phyloP scores from a whole-genome alignment of 805 yeast genomes.

The Saccharomyces kudriavzevii region DNA sequence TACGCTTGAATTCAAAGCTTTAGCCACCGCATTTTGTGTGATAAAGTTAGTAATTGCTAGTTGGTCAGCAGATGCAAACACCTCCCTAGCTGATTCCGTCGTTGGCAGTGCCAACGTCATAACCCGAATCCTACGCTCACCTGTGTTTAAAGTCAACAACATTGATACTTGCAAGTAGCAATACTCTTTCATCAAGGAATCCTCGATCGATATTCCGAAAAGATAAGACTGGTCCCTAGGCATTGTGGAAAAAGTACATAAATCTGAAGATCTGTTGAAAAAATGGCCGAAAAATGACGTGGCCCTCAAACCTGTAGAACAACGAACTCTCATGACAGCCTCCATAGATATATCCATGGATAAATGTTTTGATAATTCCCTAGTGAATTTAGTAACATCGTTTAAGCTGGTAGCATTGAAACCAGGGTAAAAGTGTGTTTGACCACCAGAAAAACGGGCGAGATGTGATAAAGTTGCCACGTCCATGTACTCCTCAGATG shows the following conservation, averaged over 20 bases:
- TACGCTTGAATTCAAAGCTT: slow-evolving; percentile 50
- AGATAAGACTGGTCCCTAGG: slow-evolving; percentile 94
- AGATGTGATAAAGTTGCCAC: slow-evolving; percentile 86
- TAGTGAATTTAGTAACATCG: slow-evolving; percentile 78
- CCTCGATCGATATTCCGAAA: slow-evolving; percentile 81
- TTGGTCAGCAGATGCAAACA: slow-evolving; percentile 95
- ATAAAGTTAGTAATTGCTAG: slow-evolving; percentile 73
- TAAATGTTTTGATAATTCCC: slow-evolving; percentile 79
- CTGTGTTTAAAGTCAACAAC: slow-evolving; percentile 76
- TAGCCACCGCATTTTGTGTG: slow-evolving; percentile 81
- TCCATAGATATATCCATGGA: slow-evolving; percentile 86
- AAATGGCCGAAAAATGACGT: slow-evolving; percentile 85
- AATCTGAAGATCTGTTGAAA: slow-evolving; percentile 88
- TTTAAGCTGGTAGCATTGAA: slow-evolving; percentile 76
- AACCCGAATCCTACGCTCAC: slow-evolving; percentile 91
- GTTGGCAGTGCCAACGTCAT: slow-evolving; percentile 85
- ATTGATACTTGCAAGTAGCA: slow-evolving; percentile 86
- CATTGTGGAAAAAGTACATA: slow-evolving; percentile 94
- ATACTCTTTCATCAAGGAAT: slow-evolving; percentile 68
- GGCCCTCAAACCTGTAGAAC: slow-evolving; percentile 82
- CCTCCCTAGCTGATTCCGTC: slow-evolving; percentile 63
- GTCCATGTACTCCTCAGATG: slow-evolving; percentile 79
- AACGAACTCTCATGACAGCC: slow-evolving; percentile 94
- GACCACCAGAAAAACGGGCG: slow-evolving; percentile 93
- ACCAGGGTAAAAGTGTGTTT: slow-evolving; percentile 91